A percentile compares a stretch with the other conserved stretches of the same genome.
phyloP scores from a whole-genome alignment of 257 asterid genomes.

The Solanum bulbocastanum region DNA sequence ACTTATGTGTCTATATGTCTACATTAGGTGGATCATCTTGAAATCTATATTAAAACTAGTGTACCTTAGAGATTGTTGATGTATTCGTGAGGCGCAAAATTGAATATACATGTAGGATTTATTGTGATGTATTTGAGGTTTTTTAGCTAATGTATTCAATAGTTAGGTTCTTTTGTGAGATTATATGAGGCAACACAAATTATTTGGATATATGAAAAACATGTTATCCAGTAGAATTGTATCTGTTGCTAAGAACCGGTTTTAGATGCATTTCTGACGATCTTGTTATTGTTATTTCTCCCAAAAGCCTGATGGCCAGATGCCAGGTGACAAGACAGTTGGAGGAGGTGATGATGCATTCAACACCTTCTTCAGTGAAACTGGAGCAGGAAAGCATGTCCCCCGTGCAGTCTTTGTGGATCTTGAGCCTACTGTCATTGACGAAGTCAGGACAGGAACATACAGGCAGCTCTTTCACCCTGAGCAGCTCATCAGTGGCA shows the following conservation, averaged over 20 bases:
- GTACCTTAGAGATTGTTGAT: not conserved
- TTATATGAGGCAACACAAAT: not conserved
- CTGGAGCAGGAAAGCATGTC: constrained; percentile 16
- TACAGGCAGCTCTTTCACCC: constrained; percentile 14
- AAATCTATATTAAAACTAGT: not conserved
- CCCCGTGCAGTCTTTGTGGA: constrained; percentile 22
- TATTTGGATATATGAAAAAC: not conserved
- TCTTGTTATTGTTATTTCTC: not conserved
- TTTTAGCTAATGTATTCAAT: not conserved
- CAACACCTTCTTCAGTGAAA: constrained; percentile 24
- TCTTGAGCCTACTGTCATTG: constrained; percentile 23
- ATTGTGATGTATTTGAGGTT: not conserved
- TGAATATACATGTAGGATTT: not conserved
- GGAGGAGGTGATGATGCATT: constrained; percentile 20
- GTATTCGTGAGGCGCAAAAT: not conserved
- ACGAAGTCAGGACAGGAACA: constrained; percentile 15
- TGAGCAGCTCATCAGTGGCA: constrained; percentile 20
- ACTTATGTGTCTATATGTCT: not conserved
- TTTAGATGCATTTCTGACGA: not conserved
- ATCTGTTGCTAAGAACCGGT: not conserved
- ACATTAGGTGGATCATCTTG: not conserved
- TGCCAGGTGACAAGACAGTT: constrained; percentile 17
- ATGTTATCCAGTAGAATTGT: not conserved
- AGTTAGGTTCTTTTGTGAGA: not conserved
- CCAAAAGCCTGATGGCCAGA: constrained; percentile 15